Conservation (phyloP, 495 filamentous ascomycete species). For the Venustampulla echinocandica region DNA sequence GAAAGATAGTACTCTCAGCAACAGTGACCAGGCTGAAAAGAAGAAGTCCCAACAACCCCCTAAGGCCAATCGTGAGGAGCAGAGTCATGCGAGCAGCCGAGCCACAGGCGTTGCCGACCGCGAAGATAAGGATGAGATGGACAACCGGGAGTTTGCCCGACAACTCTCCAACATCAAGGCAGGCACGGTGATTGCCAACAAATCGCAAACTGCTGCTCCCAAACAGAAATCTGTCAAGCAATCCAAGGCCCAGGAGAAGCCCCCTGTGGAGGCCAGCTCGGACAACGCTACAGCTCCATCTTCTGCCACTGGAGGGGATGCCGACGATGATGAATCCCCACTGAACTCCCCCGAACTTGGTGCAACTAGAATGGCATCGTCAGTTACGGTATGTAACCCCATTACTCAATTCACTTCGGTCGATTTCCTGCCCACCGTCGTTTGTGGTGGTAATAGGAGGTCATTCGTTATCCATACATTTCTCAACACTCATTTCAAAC, state of each 20-base stretch:
- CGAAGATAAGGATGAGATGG: conserved; percentile 48
- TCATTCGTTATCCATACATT: neutral
- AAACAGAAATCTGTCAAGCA: conserved; percentile 44
- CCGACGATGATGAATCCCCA: conserved; percentile 70
- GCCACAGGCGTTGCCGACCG: conserved; percentile 28
- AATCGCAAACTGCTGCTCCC: conserved; percentile 42
- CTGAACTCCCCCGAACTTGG: conserved; percentile 49
- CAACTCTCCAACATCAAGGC: conserved; percentile 58
- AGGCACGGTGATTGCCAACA: conserved; percentile 46
- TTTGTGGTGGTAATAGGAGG: neutral
- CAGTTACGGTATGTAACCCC: conserved; percentile 14
- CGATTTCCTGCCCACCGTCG: neutral
- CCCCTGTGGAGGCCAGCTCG: conserved; percentile 18
- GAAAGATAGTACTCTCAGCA: too few relatives aligned
- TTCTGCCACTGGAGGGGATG: conserved; percentile 70
- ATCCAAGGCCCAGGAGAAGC: conserved; percentile 37
- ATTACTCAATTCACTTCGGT: neutral
- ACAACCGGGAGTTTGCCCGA: conserved; percentile 65
- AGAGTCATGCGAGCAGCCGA: neutral
- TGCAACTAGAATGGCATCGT: conserved; percentile 35
- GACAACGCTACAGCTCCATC: conserved; percentile 46
- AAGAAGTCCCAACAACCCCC: conserved; percentile 9
- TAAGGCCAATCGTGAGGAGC: neutral
- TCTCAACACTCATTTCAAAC: neutral
- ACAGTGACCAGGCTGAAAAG: conserved; percentile 27